Base-by-base conservation (phyloP, 805 yeast genomes). In the Ogataea chonburiensis region DNA sequence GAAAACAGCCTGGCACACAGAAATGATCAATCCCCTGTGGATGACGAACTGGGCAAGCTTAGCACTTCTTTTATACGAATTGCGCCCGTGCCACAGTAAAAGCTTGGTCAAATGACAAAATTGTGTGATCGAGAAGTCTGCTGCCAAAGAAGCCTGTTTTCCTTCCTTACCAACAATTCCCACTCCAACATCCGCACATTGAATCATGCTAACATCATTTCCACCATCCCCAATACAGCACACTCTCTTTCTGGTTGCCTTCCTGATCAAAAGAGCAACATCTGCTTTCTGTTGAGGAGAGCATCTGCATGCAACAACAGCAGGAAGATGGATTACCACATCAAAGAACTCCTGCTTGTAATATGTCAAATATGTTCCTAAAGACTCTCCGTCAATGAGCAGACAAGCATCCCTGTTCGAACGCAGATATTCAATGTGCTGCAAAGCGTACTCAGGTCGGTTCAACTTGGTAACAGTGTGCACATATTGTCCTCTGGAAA, bases 181-280 rank as follows among this genome's bases (percentile, higher is more conserved):
- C 18, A 93, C 95, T 42, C 99, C 99, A 7, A 93, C 96, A 66
- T 94, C 96, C 0, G 99, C 98, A 48, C 94, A 83, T 63, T 93
- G 98, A 48, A 93, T 93, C 99, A 93, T 93, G 51, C 95, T 85
- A 21, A 93, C 99, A 63, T 93, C 99, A 55, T 93, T 93, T 52
- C 99, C 99, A 53, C 99, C 99, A 62, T 93, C 99, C 38, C 99
- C 99, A 49, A 93, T 94, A 55, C 98, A 93, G 48, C 98, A 91
- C 2, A 91, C 97, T 34, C 98, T 68, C 55, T 86, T 86, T 5
- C 86, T 86, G 0, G 98, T 93, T 19, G 76, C 64, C 41, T 75
- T 75, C 52, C 89, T 75, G 46, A 93, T 93, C 46, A 82, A 66
- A 17, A 75, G 51, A 0, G 98, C 97, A 37, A 94, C 85, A 56